These are phyloP conservation scores for Austropuccinia psidii DNA, from an alignment of 1,284 basidiomycete species.

Conservation along the genomic window DNA sequence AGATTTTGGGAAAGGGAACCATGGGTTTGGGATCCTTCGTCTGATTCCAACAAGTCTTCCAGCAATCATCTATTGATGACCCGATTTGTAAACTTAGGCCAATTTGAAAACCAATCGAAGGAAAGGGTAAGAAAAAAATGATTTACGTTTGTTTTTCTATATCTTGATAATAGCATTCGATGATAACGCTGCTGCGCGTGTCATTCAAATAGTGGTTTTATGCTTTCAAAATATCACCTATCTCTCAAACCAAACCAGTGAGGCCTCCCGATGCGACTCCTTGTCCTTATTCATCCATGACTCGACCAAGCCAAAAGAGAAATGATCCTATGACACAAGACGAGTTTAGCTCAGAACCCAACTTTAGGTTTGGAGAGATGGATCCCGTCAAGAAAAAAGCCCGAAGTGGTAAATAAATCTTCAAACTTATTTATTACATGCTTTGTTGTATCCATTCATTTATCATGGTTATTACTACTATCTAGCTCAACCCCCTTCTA, in stretches of 20 bases:
- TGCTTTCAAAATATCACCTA: constrained; percentile 61
- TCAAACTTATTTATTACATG: neutral
- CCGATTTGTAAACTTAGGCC: constrained; percentile 27
- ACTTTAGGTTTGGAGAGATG: constrained; percentile 30
- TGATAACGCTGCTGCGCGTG: neutral
- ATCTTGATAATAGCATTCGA: neutral
- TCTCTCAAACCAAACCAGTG: constrained; percentile 46
- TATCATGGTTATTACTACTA: neutral
- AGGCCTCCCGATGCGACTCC: constrained; percentile 61
- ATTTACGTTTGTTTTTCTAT: neutral
- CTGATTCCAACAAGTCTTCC: neutral
- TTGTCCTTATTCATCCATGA: constrained; percentile 55
- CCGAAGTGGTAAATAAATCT: constrained; percentile 1
- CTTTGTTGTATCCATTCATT: neutral
- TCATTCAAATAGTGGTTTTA: constrained; percentile 60
- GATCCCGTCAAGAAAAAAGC: constrained; percentile 26
- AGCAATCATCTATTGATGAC: neutral
- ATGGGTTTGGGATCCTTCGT: constrained; percentile 35
- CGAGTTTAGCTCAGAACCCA: constrained; percentile 15
- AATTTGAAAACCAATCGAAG: constrained; percentile 56
- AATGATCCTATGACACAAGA: neutral
- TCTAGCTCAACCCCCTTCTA: constrained; percentile 54
- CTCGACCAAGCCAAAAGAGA: constrained; percentile 17
- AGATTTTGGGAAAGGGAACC: constrained; percentile 37
- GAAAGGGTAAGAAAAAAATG: constrained; percentile 60